Conservation (phyloP, 2,329 filamentous ascomycete genomes). For the Mycosphaerelloides madeirae region DNA sequence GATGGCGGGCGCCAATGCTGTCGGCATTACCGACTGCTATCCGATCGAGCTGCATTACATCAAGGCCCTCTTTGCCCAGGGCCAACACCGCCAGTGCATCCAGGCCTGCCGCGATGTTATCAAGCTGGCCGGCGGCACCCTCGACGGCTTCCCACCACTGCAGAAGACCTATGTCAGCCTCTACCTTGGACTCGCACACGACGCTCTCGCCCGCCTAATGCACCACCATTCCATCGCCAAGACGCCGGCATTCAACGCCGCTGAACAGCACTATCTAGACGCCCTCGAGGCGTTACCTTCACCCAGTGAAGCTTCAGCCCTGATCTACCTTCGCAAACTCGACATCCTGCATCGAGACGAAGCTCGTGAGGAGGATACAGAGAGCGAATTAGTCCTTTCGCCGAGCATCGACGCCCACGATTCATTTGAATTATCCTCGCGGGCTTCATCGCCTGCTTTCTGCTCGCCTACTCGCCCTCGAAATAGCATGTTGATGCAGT, state of each 20-base stretch:
- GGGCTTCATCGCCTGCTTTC: not conserved
- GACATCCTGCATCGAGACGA: too few species aligned
- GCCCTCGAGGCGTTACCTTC: conserved; percentile 25
- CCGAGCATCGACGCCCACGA: conserved; percentile 1
- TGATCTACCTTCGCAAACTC: not conserved
- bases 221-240: conserved; percentile 46
- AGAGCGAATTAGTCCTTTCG: not conserved
- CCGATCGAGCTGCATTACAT: conserved; percentile 27
- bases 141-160: conserved; percentile 15
- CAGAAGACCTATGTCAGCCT: conserved; percentile 39
- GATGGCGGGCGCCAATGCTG: not conserved
- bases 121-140: conserved; percentile 3
- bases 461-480: conserved; percentile 7
- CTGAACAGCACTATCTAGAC: conserved; percentile 37
- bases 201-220: conserved; percentile 43
- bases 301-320: conserved; percentile 11
- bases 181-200: conserved; percentile 44
- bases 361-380: too few species aligned
- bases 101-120: conserved; percentile 28
- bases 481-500: conserved; percentile 1
- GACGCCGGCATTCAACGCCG: conserved; percentile 37
- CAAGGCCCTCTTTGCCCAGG: conserved; percentile 27
- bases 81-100: conserved; percentile 30
- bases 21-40: conserved; percentile 10
- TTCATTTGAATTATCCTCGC: not conserved